Percentiles rank a stretch among this genome's conserved stretches.
phyloP scores from a whole-genome alignment of 2,329 filamentous ascomycete species.

The Phyllachora maydis region DNA sequence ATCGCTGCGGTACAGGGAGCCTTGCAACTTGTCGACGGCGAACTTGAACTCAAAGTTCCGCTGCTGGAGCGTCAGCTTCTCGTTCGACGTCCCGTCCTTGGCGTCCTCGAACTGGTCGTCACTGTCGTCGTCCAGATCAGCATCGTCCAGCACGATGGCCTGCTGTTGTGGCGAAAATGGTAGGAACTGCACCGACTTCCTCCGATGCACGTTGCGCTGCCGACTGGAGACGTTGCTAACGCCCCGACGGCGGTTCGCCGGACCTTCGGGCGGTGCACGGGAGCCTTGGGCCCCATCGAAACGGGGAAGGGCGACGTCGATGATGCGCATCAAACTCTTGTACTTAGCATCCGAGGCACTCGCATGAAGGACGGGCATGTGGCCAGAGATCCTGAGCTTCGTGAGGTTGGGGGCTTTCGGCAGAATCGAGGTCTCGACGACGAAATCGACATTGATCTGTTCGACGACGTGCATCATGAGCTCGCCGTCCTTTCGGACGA shows the following conservation, averaged over 20 bases:
- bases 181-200: constrained; percentile 47
- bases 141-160: constrained; percentile 62
- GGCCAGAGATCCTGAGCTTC: constrained; percentile 76
- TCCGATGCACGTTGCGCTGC: constrained; percentile 24
- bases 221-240: constrained; percentile 23
- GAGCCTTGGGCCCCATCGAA: constrained; percentile 29
- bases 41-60: constrained; percentile 94
- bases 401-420: constrained; percentile 87
- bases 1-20: constrained; percentile 77
- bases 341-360: constrained; percentile 90
- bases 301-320: constrained; percentile 85
- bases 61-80: constrained; percentile 58
- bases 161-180: constrained; percentile 45
- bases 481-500: constrained; percentile 44
- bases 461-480: constrained; percentile 80
- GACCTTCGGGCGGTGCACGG: too few species aligned
- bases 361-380: constrained; percentile 79
- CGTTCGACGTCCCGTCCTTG: constrained; percentile 28
- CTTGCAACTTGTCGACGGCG: constrained; percentile 81
- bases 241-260: constrained; percentile 22
- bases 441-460: constrained; percentile 91
- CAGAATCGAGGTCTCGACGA: constrained; percentile 91
- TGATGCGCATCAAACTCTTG: constrained; percentile 87
- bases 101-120: constrained; percentile 49
- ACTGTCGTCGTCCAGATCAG: constrained; percentile 38